Evolutionary conservation across 2,329 filamentous ascomycete species (phyloP), one percentile per base, ranked within the genome.

Genomic region (Fusarium stilboides): DNA sequence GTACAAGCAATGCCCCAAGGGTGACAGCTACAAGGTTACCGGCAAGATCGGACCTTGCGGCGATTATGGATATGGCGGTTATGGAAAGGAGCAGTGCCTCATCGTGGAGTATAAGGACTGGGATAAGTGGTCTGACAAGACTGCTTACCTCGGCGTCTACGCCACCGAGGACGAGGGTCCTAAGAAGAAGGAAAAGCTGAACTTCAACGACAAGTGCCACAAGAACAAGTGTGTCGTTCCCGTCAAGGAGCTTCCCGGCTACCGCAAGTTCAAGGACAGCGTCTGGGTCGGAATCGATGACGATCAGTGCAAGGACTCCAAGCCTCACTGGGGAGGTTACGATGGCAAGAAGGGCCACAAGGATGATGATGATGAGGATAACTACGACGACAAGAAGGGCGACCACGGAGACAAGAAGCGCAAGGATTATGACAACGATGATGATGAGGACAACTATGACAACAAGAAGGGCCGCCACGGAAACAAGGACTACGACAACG

Each of bases 221-320:
- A 52, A 56, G 14, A 55, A 72, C 62, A 65, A 58, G 47, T 73
- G 70, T 33, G 33, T 19, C 13, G 53, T 73, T 24, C 71, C 71
- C 20, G 24, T 72, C 19, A 37, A 69, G 36, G 51, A 72, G 46
- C 26, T 73, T 3, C 52, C 59, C 19, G 65, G 67, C 8, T 72
- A 62, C 47, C 60, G 60, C 47, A 53, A 68, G 24, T 44, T 69
- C 22, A 55, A 53, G 28, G 45, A 64, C 15, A 67, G 40, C 12
- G 19, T 68, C 47, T 72, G 46, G 34, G 26, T 72, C 20, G 70
- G 51, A 45, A 59, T 72, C 39, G 70, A 72, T 39, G 57, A 57
- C 19, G 65, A 62, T 40, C 61, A 67, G 46, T 73, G 70, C 62
- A 60, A 61, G 33, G n/a, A 46, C 13, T 22, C 26, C 17, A 46